Conservation (phyloP, 2,329 filamentous ascomycete species). For the Sodiomyces alkalinus region DNA sequence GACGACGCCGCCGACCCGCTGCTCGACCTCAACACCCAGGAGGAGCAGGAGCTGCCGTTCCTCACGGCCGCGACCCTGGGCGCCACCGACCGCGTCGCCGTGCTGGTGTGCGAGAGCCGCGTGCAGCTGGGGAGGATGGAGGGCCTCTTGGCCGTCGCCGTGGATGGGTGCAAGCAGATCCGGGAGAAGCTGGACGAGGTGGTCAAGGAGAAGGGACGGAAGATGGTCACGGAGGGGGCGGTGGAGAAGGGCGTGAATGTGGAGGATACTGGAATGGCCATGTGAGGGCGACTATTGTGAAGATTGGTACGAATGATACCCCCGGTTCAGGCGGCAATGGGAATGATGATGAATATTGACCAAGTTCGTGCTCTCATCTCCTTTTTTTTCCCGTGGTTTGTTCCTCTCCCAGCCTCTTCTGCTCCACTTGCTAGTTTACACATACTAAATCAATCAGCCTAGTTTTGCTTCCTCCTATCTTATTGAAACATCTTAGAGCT, state of each 20-base stretch:
- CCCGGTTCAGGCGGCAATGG: no score
- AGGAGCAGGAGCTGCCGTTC: slow-evolving; percentile 79
- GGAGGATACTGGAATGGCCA: no score
- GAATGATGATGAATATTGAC: no score
- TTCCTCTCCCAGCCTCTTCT: no score
- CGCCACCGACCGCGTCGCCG: slow-evolving; percentile 57
- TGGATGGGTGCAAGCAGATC: slow-evolving; percentile 84
- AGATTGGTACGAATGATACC: slow-evolving; percentile 1
- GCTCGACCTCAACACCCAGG: slow-evolving; percentile 62
- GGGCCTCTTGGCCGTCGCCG: slow-evolving; percentile 81
- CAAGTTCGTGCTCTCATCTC: no score
- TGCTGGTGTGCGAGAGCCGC: slow-evolving; percentile 74
- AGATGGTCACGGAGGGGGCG: slow-evolving; percentile 43
- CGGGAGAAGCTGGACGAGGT: slow-evolving; percentile 67
- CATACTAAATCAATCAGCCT: no score
- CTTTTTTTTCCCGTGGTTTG: no score
- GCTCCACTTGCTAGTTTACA: no score
- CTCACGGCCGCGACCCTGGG: slow-evolving; percentile 75
- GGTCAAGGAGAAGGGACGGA: slow-evolving; percentile 54
- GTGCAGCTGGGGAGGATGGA: slow-evolving; percentile 73
- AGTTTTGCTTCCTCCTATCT: no score
- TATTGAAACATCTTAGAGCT: slow-evolving; percentile 32
- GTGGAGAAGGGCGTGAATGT: slow-evolving; percentile 32
- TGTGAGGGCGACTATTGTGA: no score
- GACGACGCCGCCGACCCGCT: slow-evolving; percentile 62